Evolutionary conservation across 2,329 filamentous ascomycete genomes (phyloP).

Genomic region (Colletotrichum noveboracense): DNA sequence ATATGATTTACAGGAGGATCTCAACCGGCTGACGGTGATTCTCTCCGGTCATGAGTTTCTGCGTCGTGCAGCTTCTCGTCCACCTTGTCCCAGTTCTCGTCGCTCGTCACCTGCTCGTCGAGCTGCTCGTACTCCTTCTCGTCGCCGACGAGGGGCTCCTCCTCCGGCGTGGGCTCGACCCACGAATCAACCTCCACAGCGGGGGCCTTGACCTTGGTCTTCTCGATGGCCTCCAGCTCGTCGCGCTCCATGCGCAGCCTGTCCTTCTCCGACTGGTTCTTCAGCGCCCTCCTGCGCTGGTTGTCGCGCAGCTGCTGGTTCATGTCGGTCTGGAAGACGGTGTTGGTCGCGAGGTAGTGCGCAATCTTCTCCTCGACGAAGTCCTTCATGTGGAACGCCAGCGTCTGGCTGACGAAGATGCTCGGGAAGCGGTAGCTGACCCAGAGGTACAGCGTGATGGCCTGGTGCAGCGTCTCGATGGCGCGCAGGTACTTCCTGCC

Average conservation of each 20-base stretch:
- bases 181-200: slow-evolving; percentile 33
- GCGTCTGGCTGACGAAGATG: slow-evolving; percentile 74
- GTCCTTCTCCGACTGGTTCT: slow-evolving; percentile 24
- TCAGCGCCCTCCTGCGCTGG: not conserved
- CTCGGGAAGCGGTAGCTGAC: slow-evolving; percentile 87
- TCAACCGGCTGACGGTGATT: not conserved
- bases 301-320: slow-evolving; percentile 14
- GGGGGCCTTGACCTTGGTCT: not conserved
- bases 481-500: slow-evolving; percentile 60
- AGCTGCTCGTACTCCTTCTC: not conserved
- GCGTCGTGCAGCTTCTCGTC: not conserved
- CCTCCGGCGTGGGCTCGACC: slow-evolving; percentile 38
- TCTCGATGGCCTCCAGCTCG: slow-evolving; percentile 17
- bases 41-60: not conserved
- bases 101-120: not conserved
- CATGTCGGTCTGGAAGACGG: slow-evolving; percentile 30
- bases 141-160: slow-evolving; percentile 36
- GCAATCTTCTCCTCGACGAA: slow-evolving; percentile 81
- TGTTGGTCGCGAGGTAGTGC: slow-evolving; percentile 51
- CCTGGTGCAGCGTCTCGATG: slow-evolving; percentile 81
- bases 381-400: slow-evolving; percentile 81
- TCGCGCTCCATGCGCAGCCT: slow-evolving; percentile 32
- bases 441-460: slow-evolving; percentile 89
- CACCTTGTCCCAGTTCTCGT: not conserved
- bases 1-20: not conserved